These are phyloP conservation scores for Boletus huronensis DNA, from an alignment of 768 basidiomycete species.

Conservation along the genomic window DNA sequence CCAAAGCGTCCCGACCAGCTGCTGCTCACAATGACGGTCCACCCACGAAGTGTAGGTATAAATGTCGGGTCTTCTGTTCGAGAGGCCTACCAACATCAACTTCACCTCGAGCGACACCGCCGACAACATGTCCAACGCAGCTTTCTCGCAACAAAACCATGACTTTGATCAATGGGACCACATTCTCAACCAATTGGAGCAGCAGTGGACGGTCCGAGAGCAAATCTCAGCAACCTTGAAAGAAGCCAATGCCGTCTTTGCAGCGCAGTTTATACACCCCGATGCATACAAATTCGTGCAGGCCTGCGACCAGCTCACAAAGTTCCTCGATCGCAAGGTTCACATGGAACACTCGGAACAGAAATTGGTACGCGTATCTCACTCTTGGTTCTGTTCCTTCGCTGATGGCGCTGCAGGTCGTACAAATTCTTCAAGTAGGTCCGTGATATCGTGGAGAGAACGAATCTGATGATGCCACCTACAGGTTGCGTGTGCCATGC, in stretches of 20 bases:
- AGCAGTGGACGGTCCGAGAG: background rate
- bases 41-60: conserved; percentile 4
- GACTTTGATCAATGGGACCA: conserved; percentile 1
- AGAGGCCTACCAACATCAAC: background rate
- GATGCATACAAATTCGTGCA: conserved; percentile 7
- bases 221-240: conserved; percentile 5
- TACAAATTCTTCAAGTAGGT: conserved; percentile 21
- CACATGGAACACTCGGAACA: conserved; percentile 7
- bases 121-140: conserved; percentile 10
- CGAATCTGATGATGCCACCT: background rate
- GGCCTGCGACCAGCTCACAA: conserved; percentile 8
- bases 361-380: conserved; percentile 5
- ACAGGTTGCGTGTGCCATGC: conserved; percentile 24
- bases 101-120: background rate
- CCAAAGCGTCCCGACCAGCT: background rate
- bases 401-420: conserved; percentile 11
- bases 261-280: conserved; percentile 13
- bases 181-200: background rate
- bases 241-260: conserved; percentile 12
- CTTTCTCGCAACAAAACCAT: background rate
- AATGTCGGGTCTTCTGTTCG: background rate
- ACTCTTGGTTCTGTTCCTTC: background rate
- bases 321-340: conserved; percentile 7
- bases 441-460: background rate
- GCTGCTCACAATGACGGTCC: conserved; percentile 2